Evolutionary conservation across 768 basidiomycete species (phyloP), one percentile per base, ranked within the genome.

Genomic region (Mycena floridula): DNA sequence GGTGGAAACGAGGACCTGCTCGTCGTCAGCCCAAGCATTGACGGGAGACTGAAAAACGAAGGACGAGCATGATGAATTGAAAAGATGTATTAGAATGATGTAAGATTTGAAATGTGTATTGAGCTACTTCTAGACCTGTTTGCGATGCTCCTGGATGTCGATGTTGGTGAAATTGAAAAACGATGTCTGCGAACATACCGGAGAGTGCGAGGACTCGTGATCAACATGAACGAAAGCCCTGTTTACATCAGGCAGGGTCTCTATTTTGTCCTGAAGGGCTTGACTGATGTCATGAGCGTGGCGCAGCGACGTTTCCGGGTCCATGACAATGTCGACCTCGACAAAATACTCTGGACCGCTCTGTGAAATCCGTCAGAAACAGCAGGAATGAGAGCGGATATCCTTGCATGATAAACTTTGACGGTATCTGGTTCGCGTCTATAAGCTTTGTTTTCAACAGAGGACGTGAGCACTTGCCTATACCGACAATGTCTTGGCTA

Each of bases 171-270:
- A n/a, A n/a, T n/a, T n/a, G n/a, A n/a, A n/a, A n/a, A n/a, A n/a
- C n/a, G n/a, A n/a, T n/a, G n/a, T n/a, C n/a, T n/a, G n/a, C n/a
- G n/a, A 32, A 32, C 28, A 9, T 16, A 32, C 28, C 16, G 28
- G 28, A 9, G 16, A 16, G 16, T 32, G 28, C 11, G 82, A 84
- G 5, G 85, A 85, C 65, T 95, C 93, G 56, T 95, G 85, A 64
- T 96, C 92, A 46, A 95, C 89, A 59, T 96, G 92, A 21, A 96
- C 91, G 60, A 94, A 96, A 27, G 93, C 92, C 27, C 92, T 73
- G 50, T 89, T 91, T 35, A 96, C 93, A 54, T 89, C 85, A 2
- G 91, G 90, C 27, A 96, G 67, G 13, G 80, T 76, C 59, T 96
- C 92, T 37, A 96, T 81, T 65, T 86, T 89, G 58, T 92, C 89